Conservation (phyloP, 163 green algal species). For the Coccomyxa subellipsoidea region DNA sequence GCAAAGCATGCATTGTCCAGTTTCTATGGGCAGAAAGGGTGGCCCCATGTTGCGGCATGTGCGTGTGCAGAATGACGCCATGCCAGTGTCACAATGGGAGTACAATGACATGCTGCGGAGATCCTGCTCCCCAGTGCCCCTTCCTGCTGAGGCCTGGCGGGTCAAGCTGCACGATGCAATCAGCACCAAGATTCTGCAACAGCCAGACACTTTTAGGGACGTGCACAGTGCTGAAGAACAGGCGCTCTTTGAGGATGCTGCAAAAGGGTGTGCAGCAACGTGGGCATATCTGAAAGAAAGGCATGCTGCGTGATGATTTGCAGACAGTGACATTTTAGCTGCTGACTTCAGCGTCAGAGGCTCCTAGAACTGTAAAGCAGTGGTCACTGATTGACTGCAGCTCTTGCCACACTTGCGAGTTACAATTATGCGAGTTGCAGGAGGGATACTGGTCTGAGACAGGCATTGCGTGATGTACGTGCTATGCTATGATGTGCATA, state of each 20-base stretch:
- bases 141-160: not conserved
- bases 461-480: no score
- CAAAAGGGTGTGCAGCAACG: not conserved
- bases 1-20: no score
- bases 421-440: no score
- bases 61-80: not conserved
- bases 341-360: no score
- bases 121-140: not conserved
- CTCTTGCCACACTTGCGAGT: no score
- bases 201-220: not conserved
- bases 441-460: no score
- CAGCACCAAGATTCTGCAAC: not conserved
- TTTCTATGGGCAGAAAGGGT: not conserved
- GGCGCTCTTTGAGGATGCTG: not conserved
- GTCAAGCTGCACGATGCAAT: not conserved
- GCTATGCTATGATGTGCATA: no score
- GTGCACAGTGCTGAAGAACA: not conserved
- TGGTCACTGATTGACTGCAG: no score
- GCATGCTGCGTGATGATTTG: not conserved
- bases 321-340: no score
- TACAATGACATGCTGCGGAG: constrained; percentile 9
- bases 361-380: no score
- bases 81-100: constrained; percentile 8
- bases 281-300: not conserved
- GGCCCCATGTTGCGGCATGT: not conserved